Percentiles rank a stretch among this genome's conserved stretches.
These are phyloP conservation scores for Cutaneotrichosporon sp. DNA, from an alignment of 1,284 basidiomycete species.

Conservation along the genomic window DNA sequence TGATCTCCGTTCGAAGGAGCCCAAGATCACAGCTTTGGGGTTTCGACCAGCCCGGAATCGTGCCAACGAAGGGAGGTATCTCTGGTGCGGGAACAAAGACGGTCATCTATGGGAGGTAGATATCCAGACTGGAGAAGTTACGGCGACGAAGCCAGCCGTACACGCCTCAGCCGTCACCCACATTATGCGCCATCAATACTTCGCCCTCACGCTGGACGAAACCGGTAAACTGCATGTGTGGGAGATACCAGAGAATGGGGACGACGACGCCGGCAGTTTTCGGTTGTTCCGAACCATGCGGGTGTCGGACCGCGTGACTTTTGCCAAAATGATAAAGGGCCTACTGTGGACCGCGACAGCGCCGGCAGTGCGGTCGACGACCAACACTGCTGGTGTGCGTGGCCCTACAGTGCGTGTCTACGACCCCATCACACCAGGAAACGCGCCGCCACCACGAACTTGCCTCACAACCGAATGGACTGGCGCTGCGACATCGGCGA, in stretches of 20 bases:
- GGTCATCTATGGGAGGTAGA: conserved; percentile 80
- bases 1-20: conserved; percentile 58
- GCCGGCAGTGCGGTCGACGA: conserved; percentile 43
- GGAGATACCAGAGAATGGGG: conserved; percentile 36
- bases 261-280: conserved; percentile 35
- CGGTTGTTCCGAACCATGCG: conserved; percentile 59
- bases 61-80: conserved; percentile 51
- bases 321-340: conserved; percentile 65
- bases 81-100: conserved; percentile 86
- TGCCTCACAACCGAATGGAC: conserved; percentile 52
- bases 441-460: conserved; percentile 49
- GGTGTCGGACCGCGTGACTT: conserved; percentile 73
- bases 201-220: conserved; percentile 77
- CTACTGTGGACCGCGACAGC: conserved; percentile 67
- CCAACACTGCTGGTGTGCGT: conserved; percentile 49
- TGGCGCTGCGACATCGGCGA: conserved; percentile 75
- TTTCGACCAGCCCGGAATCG: conserved; percentile 59
- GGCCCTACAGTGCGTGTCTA: conserved; percentile 72
- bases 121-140: conserved; percentile 54
- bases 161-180: conserved; percentile 65
- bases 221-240: conserved; percentile 74
- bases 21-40: conserved; percentile 68
- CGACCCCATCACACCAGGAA: conserved; percentile 55
- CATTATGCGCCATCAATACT: conserved; percentile 63
- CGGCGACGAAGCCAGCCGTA: conserved; percentile 57